Base-by-base conservation (phyloP, 805 yeast genomes). In the Lipomyces yamadae region DNA sequence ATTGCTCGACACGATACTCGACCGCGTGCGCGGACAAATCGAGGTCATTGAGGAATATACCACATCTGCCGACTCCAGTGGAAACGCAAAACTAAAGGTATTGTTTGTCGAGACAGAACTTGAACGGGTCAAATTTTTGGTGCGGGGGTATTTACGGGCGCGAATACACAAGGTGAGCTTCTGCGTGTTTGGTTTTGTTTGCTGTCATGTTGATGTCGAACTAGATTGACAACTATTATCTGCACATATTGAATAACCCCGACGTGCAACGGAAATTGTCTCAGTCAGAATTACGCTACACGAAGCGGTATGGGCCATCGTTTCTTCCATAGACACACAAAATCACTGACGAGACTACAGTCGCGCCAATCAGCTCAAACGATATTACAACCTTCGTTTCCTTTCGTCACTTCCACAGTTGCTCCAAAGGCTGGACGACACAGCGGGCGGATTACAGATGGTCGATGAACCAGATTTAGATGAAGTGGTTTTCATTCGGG, bases 31-130 rank as follows among this genome's bases (percentile, higher is more conserved):
- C 63, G 80, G 80, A 58, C 79, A 76, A 64, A 86, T 92, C 64
- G 96, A 90, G 70, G 83, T 84, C 63, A 86, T 94, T 50, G 94
- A 90, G 72, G 82, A 86, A 60, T 90, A 91, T 72, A 88, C 96
- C 7, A 87, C 91, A 74, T 93, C 90, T 63, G 92, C 89, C 50
- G 85, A 72, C n/a, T 70, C 71, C 1, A 66, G 62, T 5, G 32
- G 55, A 2, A 91, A 88, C 68, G 87, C 88, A 77, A 93, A 93
- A 74, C 78, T 94, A 65, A 88, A 90, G 65, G 80, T 93, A 57
- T 85, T 95, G 80, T 85, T 96, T 32, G 88, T 94, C 72, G 99
- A 95, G 75, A 89, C 96, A 13, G 98, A 95, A 72, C 83, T 95
- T 32, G 98, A 95, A 73, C 80, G 99, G 64, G 85, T 92, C 37